Base-by-base conservation (phyloP, 1,284 basidiomycete species). In the Pyrrhoderma lamaoense region DNA sequence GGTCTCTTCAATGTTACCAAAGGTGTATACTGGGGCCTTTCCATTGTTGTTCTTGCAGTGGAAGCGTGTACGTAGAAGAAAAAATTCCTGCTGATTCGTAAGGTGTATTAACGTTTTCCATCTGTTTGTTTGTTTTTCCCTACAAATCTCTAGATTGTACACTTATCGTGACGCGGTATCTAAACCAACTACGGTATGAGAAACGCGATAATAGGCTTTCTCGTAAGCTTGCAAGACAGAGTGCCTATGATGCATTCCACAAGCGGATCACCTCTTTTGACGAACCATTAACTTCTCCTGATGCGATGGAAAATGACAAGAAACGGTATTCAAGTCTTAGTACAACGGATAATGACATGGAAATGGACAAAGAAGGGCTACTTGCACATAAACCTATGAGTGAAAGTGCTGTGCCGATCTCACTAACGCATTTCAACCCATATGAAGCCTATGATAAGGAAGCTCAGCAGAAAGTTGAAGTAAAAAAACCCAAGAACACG, bases 161-260 rank as follows among this genome's bases (percentile, higher is more conserved):
- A 8, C 60, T 85, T 49, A 71, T 83, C 42, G 74, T 76, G 8
- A 75, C 79, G 14, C 76, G 81, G 13, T 85, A 84, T 59, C 64
- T 77, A 39, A 74, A 76, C 57, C 76, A 76, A 57, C 63, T 85
- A 16, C 69, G 73, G 47, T 62, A 60, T 22, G 73, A 82, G 60
- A 81, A 82, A 63, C 64, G 67, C 11, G 61, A 59, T 16, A 63
- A 62, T 14, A 67, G 70, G 23, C 62, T 62, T 16, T 69, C 69
- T 13, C 66, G 68, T 44, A 52, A 44, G 31, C 22, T 45, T 7
- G 39, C 42, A 22, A 45, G 54, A 8, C 45, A 56, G 43, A 56
- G 51, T 27, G 54, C 54, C 1, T 56, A 52, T 37, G 54, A 56
- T 27, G 54, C 54, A 14, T 56, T 47, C 47, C 54, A 56, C 13